These are phyloP conservation scores for Neurospora crassa DNA, from an alignment of 2,329 filamentous ascomycete genomes.

Conservation along the genomic window DNA sequence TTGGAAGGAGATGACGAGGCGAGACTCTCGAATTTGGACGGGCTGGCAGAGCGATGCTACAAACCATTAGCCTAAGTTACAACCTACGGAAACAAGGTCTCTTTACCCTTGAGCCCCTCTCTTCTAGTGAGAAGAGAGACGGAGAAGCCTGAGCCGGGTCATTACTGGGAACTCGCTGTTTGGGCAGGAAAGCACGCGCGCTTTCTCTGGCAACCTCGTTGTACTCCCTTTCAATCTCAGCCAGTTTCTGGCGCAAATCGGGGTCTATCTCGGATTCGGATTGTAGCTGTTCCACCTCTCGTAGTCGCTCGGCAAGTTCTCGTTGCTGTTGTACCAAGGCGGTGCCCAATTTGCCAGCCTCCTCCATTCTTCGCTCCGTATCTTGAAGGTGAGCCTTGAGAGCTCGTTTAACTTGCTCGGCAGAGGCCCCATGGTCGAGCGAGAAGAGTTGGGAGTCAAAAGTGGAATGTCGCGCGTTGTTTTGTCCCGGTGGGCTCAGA, in stretches of 20 bases:
- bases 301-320: slow-evolving; percentile 70
- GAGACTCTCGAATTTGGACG: slow-evolving; percentile 74
- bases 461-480: slow-evolving; percentile 64
- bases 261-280: slow-evolving; percentile 70
- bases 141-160: slow-evolving; percentile 46
- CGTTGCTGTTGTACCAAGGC: slow-evolving; percentile 80
- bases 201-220: slow-evolving; percentile 88
- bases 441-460: slow-evolving; percentile 77
- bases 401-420: slow-evolving; percentile 77
- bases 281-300: slow-evolving; percentile 73
- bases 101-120: slow-evolving; percentile 41
- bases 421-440: slow-evolving; percentile 66
- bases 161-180: slow-evolving; percentile 68
- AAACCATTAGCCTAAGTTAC: slow-evolving; percentile 6
- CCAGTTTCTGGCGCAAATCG: slow-evolving; percentile 72
- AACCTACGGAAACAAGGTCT: background rate
- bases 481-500: slow-evolving; percentile 34
- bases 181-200: slow-evolving; percentile 76
- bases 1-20: slow-evolving; percentile 83
- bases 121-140: slow-evolving; percentile 45
- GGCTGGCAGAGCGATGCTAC: slow-evolving; percentile 56
- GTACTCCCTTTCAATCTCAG: slow-evolving; percentile 87
- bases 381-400: slow-evolving; percentile 87
- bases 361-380: slow-evolving; percentile 82
- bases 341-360: slow-evolving; percentile 81